phyloP scores from a whole-genome alignment of 306 rosid genomes.

The Acacia confusa region DNA sequence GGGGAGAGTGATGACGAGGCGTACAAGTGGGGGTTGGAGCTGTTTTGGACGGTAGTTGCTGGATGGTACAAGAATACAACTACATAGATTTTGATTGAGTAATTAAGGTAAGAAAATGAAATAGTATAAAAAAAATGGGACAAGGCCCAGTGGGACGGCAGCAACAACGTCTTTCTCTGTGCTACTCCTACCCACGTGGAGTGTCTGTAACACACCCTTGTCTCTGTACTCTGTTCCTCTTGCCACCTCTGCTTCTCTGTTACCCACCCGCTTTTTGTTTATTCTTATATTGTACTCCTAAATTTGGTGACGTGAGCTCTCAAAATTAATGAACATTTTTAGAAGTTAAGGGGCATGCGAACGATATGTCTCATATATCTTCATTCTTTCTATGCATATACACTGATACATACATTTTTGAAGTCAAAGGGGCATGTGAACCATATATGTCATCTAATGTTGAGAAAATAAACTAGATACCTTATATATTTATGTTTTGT shows the following conservation, averaged over 20 bases:
- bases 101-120: neutral
- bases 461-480: too few relatives aligned
- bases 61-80: neutral
- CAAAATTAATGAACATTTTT: neutral
- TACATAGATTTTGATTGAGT: neutral
- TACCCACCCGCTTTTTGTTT: too few relatives aligned
- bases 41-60: neutral
- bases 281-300: too few relatives aligned
- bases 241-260: neutral
- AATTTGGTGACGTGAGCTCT: too few relatives aligned
- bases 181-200: neutral
- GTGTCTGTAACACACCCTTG: neutral
- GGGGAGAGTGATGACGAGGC: neutral
- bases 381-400: too few relatives aligned
- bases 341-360: too few relatives aligned
- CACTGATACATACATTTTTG: too few relatives aligned
- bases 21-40: neutral
- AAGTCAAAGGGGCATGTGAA: too few relatives aligned
- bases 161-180: neutral
- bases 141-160: neutral
- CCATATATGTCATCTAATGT: too few relatives aligned
- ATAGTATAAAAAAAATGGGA: too few relatives aligned
- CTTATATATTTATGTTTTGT: too few relatives aligned
- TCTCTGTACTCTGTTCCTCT: neutral
- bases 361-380: too few relatives aligned